A percentile compares a stretch with the other conserved stretches of the same genome.
phyloP scores from a whole-genome alignment of 176 grass and related monocot species.

The Phoenix dactylifera region DNA sequence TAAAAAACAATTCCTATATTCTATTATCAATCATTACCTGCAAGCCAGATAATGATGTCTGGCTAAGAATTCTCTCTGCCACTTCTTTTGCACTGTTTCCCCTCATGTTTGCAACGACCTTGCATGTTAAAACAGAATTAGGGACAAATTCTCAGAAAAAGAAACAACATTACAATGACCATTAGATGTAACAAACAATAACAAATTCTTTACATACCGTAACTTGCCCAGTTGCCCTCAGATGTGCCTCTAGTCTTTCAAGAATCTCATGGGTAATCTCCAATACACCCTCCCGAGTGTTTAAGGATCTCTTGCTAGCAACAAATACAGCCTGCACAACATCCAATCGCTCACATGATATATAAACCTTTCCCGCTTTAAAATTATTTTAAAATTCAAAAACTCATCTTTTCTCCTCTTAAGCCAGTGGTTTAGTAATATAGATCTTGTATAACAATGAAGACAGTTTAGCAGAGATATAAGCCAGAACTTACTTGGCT shows the following conservation, averaged over 20 bases:
- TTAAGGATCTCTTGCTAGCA: constrained; percentile 68
- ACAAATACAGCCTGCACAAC: constrained; percentile 70
- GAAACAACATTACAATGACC: too few species aligned
- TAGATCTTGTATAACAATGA: too few species aligned
- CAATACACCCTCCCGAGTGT: constrained; percentile 55
- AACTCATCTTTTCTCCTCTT: too few species aligned
- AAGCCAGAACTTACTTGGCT: constrained; percentile 62
- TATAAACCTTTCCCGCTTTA: too few species aligned
- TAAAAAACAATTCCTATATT: too few species aligned
- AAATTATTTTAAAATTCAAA: too few species aligned
- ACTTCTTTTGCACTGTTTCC: constrained; percentile 82
- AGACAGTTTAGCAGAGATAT: too few species aligned
- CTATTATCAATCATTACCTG: constrained; percentile 41
- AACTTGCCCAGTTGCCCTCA: constrained; percentile 52
- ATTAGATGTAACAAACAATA: too few species aligned
- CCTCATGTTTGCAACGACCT: constrained; percentile 97
- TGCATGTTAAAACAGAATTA: constrained; percentile 20
- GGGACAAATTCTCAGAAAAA: neutral
- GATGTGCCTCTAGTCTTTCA: constrained; percentile 95
- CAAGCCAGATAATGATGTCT: constrained; percentile 71
- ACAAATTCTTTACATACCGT: constrained; percentile 41
- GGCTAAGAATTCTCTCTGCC: constrained; percentile 72
- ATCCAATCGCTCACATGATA: neutral
- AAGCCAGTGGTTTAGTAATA: too few species aligned
- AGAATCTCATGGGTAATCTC: constrained; percentile 91